Conservation (phyloP, 148 eudicot species). For the Rhododendron griersonianum region DNA sequence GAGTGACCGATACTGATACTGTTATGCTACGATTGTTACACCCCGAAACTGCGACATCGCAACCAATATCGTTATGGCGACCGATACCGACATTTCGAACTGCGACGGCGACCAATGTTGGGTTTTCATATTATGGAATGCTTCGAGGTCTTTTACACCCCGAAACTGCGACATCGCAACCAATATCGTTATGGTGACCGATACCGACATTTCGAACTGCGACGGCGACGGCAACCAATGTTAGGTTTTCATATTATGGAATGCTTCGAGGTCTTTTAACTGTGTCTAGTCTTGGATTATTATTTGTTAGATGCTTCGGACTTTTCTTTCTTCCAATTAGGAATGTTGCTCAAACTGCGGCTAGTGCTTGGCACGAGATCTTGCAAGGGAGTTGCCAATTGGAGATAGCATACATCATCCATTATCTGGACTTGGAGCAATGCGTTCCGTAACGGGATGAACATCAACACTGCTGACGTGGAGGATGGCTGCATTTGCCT, state of each 20-base stretch:
- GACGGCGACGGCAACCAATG: neutral
- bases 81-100: neutral
- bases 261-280: neutral
- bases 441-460: neutral
- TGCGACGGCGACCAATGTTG: neutral
- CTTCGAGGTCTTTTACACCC: neutral
- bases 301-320: neutral
- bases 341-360: neutral
- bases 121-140: neutral
- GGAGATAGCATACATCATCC: neutral
- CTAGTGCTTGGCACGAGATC: neutral
- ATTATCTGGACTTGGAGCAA: neutral
- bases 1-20: no score
- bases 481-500: neutral
- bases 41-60: neutral
- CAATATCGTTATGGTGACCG: neutral
- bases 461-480: neutral
- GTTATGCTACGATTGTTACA: neutral
- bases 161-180: neutral
- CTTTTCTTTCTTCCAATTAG: neutral
- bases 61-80: neutral
- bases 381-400: neutral
- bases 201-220: neutral
- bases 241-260: neutral
- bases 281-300: neutral